These are phyloP conservation scores for Orbilia javanica DNA, from an alignment of 2,329 filamentous ascomycete genomes.

Conservation along the genomic window DNA sequence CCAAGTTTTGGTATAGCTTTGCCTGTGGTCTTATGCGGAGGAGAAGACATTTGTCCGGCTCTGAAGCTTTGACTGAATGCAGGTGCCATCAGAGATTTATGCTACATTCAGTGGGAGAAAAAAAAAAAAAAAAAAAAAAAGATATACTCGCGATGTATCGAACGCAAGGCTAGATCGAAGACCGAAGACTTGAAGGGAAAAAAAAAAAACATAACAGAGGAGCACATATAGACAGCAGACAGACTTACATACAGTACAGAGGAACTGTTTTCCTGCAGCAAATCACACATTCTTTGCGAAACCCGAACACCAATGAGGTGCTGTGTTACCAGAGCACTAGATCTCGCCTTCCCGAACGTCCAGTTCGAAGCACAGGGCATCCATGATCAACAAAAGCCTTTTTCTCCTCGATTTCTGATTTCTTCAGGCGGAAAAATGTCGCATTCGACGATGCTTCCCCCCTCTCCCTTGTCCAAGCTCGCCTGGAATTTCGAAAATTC, in stretches of 20 bases:
- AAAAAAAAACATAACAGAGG: too few relatives aligned
- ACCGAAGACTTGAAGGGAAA: neutral
- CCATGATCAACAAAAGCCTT: slow-evolving; percentile 15
- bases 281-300: slow-evolving; percentile 33
- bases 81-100: neutral
- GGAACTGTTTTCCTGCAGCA: neutral
- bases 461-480: slow-evolving; percentile 26
- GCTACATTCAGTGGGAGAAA: neutral
- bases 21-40: slow-evolving; percentile 42
- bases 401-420: neutral
- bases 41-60: slow-evolving; percentile 54
- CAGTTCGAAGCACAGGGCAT: slow-evolving; percentile 15
- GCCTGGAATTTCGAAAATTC: slow-evolving; percentile 16
- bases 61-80: slow-evolving; percentile 8
- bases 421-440: slow-evolving; percentile 36
- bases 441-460: slow-evolving; percentile 21
- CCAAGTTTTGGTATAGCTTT: slow-evolving; percentile 15
- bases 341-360: slow-evolving; percentile 31
- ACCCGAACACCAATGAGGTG: slow-evolving; percentile 36
- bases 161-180: neutral
- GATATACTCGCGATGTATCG: neutral
- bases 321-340: slow-evolving; percentile 19
- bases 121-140: slow-evolving; percentile 28
- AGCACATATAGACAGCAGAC: too few relatives aligned
- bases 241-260: too few relatives aligned